A percentile compares a stretch with the other conserved stretches of the same genome.
phyloP scores from a whole-genome alignment of 2,329 filamentous ascomycete genomes.

The Escovopsis sp. region DNA sequence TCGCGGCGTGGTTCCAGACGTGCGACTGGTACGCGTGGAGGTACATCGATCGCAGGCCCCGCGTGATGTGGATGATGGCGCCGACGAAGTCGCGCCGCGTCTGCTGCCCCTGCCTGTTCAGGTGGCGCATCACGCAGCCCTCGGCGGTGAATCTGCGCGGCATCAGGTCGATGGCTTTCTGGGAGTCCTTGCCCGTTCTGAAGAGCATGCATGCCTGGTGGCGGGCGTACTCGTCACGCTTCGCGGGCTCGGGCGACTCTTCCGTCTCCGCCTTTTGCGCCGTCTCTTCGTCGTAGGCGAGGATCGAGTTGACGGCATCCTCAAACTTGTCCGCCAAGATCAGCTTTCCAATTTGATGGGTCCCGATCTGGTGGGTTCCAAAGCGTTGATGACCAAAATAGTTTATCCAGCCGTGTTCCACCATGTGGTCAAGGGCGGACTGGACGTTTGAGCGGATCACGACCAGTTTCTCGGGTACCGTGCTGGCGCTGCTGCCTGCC shows the following conservation, averaged over 20 bases:
- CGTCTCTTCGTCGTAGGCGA: slow-evolving; percentile 54
- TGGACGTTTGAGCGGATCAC: slow-evolving; percentile 27
- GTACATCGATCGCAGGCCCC: slow-evolving; percentile 82
- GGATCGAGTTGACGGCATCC: slow-evolving; percentile 62
- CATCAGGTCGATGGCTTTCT: slow-evolving; percentile 50
- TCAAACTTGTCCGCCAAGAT: slow-evolving; percentile 73
- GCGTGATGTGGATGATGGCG: slow-evolving; percentile 64
- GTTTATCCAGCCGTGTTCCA: slow-evolving; percentile 75
- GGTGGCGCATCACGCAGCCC: slow-evolving; percentile 60
- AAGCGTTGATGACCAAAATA: slow-evolving; percentile 98
- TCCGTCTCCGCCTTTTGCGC: slow-evolving; percentile 29
- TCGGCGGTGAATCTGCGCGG: slow-evolving; percentile 77
- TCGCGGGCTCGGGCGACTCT: slow-evolving; percentile 34
- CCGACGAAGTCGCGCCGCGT: slow-evolving; percentile 60
- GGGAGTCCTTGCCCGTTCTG: slow-evolving; percentile 42
- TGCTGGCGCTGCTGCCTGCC: slow-evolving; percentile 7
- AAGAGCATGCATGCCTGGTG: slow-evolving; percentile 68
- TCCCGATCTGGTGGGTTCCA: slow-evolving; percentile 73
- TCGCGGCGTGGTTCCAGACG: slow-evolving; percentile 81
- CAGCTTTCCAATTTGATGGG: slow-evolving; percentile 69
- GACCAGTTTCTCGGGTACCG: slow-evolving; percentile 16
- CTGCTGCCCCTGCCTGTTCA: slow-evolving; percentile 35
- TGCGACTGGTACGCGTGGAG: slow-evolving; percentile 92
- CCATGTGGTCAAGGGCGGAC: slow-evolving; percentile 50
- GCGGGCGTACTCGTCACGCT: slow-evolving; percentile 62